Base-by-base conservation (phyloP, 2,329 filamentous ascomycete species). In the Cladosporium sp. region DNA sequence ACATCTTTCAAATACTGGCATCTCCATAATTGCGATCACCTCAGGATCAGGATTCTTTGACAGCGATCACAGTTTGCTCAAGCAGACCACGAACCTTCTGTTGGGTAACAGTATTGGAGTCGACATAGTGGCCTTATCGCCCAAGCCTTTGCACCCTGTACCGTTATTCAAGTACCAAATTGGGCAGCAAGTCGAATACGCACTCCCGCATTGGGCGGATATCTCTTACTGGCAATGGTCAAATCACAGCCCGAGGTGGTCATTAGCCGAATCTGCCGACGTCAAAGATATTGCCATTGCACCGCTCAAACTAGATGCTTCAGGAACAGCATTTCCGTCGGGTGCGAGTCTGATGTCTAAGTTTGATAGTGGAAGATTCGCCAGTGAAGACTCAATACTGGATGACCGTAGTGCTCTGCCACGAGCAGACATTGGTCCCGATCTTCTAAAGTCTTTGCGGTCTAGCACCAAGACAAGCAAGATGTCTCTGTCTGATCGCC, bases 101-200 rank as follows among this genome's bases (percentile, higher is more conserved):
- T 86, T 95, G 15, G 91, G 90, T 15, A 96, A 93, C 60, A 92
- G 93, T 13, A 96, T 99, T 57, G 92, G 91, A 2, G 95, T 99
- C 58, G 93, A 99, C 65, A 76, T 99, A 17, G 92, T 99, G 27
- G 96, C 92, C 63, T 78, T 99, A 47, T 89, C 91, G n/a, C 89
- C 88, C 52, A 91, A 96, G 78, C 93, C 93, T 17, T 77, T 99
- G 3, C 93, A 99, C 68, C 96, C 92, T 1, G 90, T 96, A 3
- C 93, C 93, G 2, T 73, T 99, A 0, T 99, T 99, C 72, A 90
- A 89, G 61, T 99, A 97, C 66, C 43, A 59, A 32, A 52, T 62
- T 7, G 64, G 66, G 38, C 83, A 85, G 11, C 82, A 87, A 54
- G 95, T 88, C 85, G 84, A 84, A 50, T 97, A 88, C 66, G 92